Evolutionary conservation across 352 stramenopile species (phyloP).

Genomic region (Phytopythium mirpurense): DNA sequence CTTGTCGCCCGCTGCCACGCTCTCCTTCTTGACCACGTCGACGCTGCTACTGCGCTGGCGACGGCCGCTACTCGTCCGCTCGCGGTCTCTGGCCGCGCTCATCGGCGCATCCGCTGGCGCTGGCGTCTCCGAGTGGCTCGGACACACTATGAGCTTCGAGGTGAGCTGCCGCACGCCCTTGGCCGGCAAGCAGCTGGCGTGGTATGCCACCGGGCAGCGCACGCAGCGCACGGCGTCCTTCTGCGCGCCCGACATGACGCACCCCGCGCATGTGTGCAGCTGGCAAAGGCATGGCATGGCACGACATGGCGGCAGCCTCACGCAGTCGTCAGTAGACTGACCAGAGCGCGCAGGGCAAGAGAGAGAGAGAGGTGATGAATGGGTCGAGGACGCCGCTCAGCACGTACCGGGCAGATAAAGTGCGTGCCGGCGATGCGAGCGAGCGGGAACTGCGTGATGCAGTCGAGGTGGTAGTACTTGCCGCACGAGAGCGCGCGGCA

Average conservation of each 20-base stretch:
- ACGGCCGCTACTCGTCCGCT: background rate
- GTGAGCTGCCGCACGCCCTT: constrained; percentile 46
- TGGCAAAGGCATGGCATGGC: constrained; percentile 4
- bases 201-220: constrained; percentile 74
- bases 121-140: constrained; percentile 28
- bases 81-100: background rate
- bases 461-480: constrained; percentile 83
- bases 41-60: background rate
- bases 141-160: constrained; percentile 73
- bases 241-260: constrained; percentile 70
- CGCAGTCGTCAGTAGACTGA: no score
- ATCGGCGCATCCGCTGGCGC: background rate
- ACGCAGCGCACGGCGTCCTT: constrained; percentile 79
- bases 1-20: background rate
- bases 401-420: constrained; percentile 78
- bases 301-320: no score
- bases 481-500: constrained; percentile 78
- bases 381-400: no score
- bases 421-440: constrained; percentile 62
- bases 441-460: constrained; percentile 73
- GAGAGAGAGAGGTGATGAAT: no score
- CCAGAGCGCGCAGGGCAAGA: no score
- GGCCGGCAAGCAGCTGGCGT: constrained; percentile 69
- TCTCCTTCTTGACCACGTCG: constrained; percentile 3
- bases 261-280: constrained; percentile 75